Evolutionary conservation across 2,329 filamentous ascomycete genomes (phyloP), one percentile per base, ranked within the genome.

Genomic region (Clonostachys chloroleuca): DNA sequence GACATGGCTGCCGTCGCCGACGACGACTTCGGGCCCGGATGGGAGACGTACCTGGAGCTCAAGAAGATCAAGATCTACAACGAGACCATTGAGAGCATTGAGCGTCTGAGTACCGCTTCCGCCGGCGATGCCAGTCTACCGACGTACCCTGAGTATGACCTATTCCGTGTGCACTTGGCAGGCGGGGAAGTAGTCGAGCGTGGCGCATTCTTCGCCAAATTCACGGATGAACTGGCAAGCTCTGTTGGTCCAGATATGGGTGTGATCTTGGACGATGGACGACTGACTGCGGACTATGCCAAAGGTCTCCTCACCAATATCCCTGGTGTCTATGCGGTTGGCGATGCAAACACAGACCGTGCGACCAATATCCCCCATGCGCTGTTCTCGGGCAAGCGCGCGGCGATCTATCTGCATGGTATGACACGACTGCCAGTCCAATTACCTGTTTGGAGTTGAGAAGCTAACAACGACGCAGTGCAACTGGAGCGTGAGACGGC

Each of bases 321-420:
- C 5, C 56, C 63, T 0, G 78, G 79, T 2, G 72, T 83, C 1
- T 84, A 75, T 54, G 80, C 77, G 6, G 60, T 84, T 16, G 81
- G 81, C 0, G 81, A 84, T 51, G 74, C 74, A 12, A 84, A 84
- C 60, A 73, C 72, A 34, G 80, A 83, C 46, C 74, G 75, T n/a
- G 65, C 68, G 10, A 83, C 79, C 4, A 84, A 84, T 51, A 74
- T 84, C 1, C 79, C 79, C 0, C 80, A 83, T 51, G 81, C 81
- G 0, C 70, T 84, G 55, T 84, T 68, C 55, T 76, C 66, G 12
- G 81, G 80, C 4, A 84, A 84, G 69, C 61, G 72, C 34, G 67
- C 79, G 0, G 80, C 77, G 6, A 78, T 84, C 2, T 80, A 64
- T 43, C 49, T 81, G 5, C 81, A 84, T 52, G 70, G 78, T 81